Percentiles rank a stretch among this genome's conserved stretches.
These are phyloP conservation scores for Hyaloscypha finlandica DNA, from an alignment of 495 filamentous ascomycete species.

Conservation along the genomic window DNA sequence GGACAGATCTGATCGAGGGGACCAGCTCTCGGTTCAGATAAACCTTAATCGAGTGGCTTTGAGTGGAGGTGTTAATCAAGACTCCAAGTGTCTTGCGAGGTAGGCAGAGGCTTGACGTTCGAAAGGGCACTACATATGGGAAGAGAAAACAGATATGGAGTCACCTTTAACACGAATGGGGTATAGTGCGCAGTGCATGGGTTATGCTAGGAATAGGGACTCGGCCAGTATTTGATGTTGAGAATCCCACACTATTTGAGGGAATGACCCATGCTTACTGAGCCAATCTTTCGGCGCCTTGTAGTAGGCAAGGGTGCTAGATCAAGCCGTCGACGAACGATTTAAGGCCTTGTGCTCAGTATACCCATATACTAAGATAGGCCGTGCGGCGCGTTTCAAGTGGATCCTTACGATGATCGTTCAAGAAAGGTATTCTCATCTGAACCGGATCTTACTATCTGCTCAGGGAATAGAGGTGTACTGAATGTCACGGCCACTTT, in stretches of 20 bases:
- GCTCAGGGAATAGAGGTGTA: constrained; percentile 24
- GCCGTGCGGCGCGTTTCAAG: constrained; percentile 22
- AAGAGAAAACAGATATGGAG: constrained; percentile 21
- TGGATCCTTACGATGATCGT: constrained; percentile 26
- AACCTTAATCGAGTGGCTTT: constrained; percentile 28
- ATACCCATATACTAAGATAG: constrained; percentile 6
- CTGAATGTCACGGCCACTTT: too few species aligned
- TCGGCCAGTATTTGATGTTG: constrained; percentile 35
- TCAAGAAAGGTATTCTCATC: constrained; percentile 21
- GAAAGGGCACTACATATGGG: constrained; percentile 24
- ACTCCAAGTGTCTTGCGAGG: constrained; percentile 24
- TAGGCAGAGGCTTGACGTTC: constrained; percentile 18
- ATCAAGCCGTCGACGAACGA: constrained; percentile 26
- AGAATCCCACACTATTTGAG: constrained; percentile 27
- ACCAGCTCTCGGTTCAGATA: constrained; percentile 24
- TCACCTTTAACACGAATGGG: constrained; percentile 13
- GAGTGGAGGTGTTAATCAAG: constrained; percentile 24
- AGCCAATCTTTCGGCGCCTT: constrained; percentile 29
- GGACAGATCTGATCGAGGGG: constrained; percentile 11
- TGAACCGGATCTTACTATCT: constrained; percentile 31
- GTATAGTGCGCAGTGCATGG: constrained; percentile 32
- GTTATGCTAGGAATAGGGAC: constrained; percentile 26
- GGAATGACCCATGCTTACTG: constrained; percentile 28
- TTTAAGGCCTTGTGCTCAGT: constrained; percentile 16
- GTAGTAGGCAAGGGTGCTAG: constrained; percentile 31